Base-by-base conservation (phyloP, 345 rosid species). In the Sonneratia alba region DNA sequence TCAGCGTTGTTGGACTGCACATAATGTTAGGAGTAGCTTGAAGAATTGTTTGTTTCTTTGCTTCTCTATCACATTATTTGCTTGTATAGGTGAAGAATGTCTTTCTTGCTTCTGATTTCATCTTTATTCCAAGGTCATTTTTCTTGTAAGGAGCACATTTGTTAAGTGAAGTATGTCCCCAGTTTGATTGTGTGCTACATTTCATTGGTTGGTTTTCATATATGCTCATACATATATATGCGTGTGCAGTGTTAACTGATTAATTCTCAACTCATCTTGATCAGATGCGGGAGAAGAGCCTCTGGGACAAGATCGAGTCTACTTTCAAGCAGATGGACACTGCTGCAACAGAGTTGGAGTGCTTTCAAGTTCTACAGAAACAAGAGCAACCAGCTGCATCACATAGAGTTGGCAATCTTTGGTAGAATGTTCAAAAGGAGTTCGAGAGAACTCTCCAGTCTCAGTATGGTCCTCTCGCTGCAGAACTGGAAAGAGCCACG, bases 321-420 rank as follows among this genome's bases (percentile, higher is more conserved):
- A 87, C 90, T 56, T 74, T 86, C 76, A 91, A 91, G 87, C 98
- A 86, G 85, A 82, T 91, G 77, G 96, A 92, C 75, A 83, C 87
- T 74, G 89, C 97, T 66, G 85, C 89, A 76, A 96, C 96, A 40
- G 97, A 96, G 75, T 89, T 96, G 0, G 96, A 91, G 79, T 92
- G 97, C 77, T 96, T 91, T 77, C 90, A 80, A 82, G 91, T 88
- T 62, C 87, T 92, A 74, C 95, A 96, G 80, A 95, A 89, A 82
- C 99, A 92, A 81, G 99, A 96, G 76, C 94, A 92, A 68, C 70
- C 86, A 73, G 96, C 98, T 53, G 97, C 98, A 43, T 78, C 91
- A 45, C 89, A 84, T 77, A 85, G 99, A 80, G 87, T 92, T 71
- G 88, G 85, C 76, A 80, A 84, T 76, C 78, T 96, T 63, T 82